Percentiles rank a stretch among this genome's conserved stretches.
Conservation (phyloP, 495 filamentous ascomycete genomes). For the Diplogelasinospora grovesii region DNA sequence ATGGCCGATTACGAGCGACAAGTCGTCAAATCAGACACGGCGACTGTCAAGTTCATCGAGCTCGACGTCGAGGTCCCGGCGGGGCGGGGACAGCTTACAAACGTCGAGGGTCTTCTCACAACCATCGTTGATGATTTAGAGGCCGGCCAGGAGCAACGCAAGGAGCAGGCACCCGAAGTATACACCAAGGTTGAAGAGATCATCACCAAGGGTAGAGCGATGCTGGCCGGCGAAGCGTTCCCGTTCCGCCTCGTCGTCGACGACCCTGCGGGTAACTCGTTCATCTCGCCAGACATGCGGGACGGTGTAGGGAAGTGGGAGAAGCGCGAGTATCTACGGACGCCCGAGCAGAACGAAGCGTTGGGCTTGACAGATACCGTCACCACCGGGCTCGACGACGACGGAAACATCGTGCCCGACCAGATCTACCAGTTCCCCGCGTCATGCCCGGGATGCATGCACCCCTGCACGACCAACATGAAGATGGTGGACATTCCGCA, state of each 20-base stretch:
- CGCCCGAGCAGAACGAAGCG: constrained; percentile 73
- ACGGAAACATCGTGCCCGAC: constrained; percentile 78
- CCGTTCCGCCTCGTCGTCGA: constrained; percentile 85
- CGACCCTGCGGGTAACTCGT: constrained; percentile 94
- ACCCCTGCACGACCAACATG: constrained; percentile 78
- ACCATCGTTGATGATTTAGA: constrained; percentile 71
- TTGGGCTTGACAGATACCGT: constrained; percentile 55
- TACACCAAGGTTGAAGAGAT: constrained; percentile 68
- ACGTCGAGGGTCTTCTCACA: constrained; percentile 78
- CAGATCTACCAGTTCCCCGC: constrained; percentile 86
- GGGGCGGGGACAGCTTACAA: constrained; percentile 81
- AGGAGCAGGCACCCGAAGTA: constrained; percentile 65
- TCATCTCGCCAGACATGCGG: constrained; percentile 78
- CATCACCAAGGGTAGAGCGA: constrained; percentile 60
- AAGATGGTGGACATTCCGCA: constrained; percentile 94
- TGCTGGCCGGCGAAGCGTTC: constrained; percentile 65
- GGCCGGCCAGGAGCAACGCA: constrained; percentile 65
- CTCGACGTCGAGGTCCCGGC: constrained; percentile 87
- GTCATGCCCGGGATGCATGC: constrained; percentile 82
- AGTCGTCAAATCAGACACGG: constrained; percentile 85
- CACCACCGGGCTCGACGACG: constrained; percentile 37
- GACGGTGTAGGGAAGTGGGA: constrained; percentile 75
- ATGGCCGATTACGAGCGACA: constrained; percentile 73
- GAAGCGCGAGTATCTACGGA: constrained; percentile 73
- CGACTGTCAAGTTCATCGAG: constrained; percentile 71